Percentiles rank a stretch among this genome's conserved stretches.
Conservation (phyloP, 345 rosid genomes). For the Diplotaxis tenuifolia region DNA sequence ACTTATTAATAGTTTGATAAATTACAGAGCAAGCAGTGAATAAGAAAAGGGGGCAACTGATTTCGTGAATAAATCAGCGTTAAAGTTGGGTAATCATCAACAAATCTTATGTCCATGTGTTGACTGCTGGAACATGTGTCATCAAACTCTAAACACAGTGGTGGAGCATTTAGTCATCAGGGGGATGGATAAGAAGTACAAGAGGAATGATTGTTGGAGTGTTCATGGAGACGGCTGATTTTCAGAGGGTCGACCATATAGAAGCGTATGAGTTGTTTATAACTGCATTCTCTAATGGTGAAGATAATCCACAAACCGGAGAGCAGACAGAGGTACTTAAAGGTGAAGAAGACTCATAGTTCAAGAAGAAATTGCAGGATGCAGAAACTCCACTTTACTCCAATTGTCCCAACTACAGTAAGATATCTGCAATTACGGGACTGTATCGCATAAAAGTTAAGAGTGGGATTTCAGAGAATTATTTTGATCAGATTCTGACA, state of each 20-base stretch:
- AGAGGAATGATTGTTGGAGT: too few species aligned
- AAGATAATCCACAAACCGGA: not conserved
- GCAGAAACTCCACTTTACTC: too few species aligned
- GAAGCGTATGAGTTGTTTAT: constrained; percentile 1
- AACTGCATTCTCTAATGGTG: not conserved
- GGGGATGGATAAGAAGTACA: too few species aligned
- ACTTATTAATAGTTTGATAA: not conserved
- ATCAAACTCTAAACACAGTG: not conserved
- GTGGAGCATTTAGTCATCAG: not conserved
- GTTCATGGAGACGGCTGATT: not conserved
- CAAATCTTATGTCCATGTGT: not conserved
- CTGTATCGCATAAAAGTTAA: too few species aligned
- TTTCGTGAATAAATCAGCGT: too few species aligned
- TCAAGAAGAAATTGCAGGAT: too few species aligned
- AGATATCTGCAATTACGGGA: too few species aligned
- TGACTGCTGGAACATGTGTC: not conserved
- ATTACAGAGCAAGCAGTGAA: not conserved
- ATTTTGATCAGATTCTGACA: too few species aligned
- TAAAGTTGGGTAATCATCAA: not conserved
- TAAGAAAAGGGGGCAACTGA: not conserved
- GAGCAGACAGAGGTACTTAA: not conserved
- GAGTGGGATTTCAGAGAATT: too few species aligned
- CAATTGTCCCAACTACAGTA: too few species aligned
- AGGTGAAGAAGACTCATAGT: too few species aligned
- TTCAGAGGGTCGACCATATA: not conserved